Evolutionary conservation across 2,329 filamentous ascomycete genomes (phyloP).

Genomic region (Ascosphaera acerosa): DNA sequence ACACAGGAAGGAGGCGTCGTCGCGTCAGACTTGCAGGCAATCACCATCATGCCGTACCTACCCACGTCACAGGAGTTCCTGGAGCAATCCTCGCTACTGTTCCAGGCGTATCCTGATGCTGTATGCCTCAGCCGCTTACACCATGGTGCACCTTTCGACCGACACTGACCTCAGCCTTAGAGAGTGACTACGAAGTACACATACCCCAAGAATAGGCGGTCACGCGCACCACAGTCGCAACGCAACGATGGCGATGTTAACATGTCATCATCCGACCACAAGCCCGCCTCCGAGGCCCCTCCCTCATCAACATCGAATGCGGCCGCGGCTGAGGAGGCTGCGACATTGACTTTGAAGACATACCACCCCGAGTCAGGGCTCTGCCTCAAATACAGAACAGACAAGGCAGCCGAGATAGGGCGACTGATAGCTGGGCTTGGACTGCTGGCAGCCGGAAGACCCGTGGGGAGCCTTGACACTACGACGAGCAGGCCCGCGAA

Average conservation of each 20-base stretch:
- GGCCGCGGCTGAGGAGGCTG: constrained; percentile 26
- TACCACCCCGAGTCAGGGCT: constrained; percentile 63
- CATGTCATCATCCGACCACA: constrained; percentile 8
- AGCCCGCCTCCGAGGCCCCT: constrained; percentile 5
- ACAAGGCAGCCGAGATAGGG: constrained; percentile 73
- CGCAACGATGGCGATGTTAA: constrained; percentile 4
- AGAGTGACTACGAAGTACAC: constrained; percentile 87
- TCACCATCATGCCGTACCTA: constrained; percentile 51
- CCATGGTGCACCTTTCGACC: no score
- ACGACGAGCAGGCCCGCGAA: no score
- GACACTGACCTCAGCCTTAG: constrained; percentile 21
- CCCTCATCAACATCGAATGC: constrained; percentile 10
- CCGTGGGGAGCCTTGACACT: constrained; percentile 16
- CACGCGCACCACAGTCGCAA: no score
- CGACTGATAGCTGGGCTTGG: constrained; percentile 56
- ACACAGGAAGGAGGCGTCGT: no score
- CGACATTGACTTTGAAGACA: constrained; percentile 61
- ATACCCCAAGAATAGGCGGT: constrained; percentile 22
- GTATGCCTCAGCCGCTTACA: constrained; percentile 26
- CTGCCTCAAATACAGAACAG: constrained; percentile 73
- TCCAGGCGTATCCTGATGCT: constrained; percentile 63
- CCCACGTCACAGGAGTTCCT: constrained; percentile 75
- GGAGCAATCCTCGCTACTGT: constrained; percentile 57
- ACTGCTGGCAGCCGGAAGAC: constrained; percentile 40
- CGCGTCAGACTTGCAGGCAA: no score